These are phyloP conservation scores for Lentinula lateritia DNA, from an alignment of 768 basidiomycete genomes.

Conservation along the genomic window DNA sequence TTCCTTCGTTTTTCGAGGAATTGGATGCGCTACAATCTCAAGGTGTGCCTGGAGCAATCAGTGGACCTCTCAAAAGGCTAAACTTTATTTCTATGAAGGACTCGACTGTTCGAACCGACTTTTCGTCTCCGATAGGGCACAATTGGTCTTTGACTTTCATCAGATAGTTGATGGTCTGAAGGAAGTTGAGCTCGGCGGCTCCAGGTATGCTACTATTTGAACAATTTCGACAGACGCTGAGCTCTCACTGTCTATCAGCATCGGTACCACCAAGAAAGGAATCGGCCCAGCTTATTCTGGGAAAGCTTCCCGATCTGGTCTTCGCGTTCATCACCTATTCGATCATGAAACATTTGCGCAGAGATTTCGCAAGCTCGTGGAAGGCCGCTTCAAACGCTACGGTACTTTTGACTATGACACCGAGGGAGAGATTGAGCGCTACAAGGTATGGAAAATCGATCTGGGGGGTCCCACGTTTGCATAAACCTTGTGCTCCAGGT, in stretches of 20 bases:
- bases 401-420: constrained; percentile 98
- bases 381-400: constrained; percentile 96
- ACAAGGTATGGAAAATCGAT: constrained; percentile 53
- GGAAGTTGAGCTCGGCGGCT: constrained; percentile 93
- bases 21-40: constrained; percentile 79
- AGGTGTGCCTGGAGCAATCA: constrained; percentile 42
- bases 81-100: constrained; percentile 39
- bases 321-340: constrained; percentile 95
- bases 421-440: constrained; percentile 89
- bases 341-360: constrained; percentile 77
- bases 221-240: not conserved
- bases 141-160: constrained; percentile 98
- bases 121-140: constrained; percentile 93
- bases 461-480: not conserved
- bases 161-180: constrained; percentile 99
- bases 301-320: constrained; percentile 93
- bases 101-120: constrained; percentile 80
- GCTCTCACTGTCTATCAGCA: constrained; percentile 38
- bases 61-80: not conserved
- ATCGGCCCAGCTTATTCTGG: constrained; percentile 98
- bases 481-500: constrained; percentile 33
- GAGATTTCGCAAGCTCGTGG: constrained; percentile 94
- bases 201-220: constrained; percentile 40
- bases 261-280: constrained; percentile 97
- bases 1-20: constrained; percentile 93